phyloP scores from a whole-genome alignment of 139 green algal genomes.

The Closterium sp. region DNA sequence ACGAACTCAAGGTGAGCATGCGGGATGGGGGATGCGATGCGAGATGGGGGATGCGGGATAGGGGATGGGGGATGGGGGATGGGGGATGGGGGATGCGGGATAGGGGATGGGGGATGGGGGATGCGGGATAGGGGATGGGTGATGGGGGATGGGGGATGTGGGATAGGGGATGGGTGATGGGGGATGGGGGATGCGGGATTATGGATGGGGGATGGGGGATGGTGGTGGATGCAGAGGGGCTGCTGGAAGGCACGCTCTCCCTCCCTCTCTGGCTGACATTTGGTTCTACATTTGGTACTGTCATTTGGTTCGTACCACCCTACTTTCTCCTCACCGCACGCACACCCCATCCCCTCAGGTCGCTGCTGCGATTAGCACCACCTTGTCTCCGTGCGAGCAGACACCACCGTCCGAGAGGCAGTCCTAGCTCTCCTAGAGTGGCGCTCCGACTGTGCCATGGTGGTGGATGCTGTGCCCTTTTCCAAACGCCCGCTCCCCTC shows the following conservation, averaged over 20 bases:
- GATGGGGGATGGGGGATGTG: neutral
- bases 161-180: neutral
- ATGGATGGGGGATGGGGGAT: neutral
- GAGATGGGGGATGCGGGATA: neutral
- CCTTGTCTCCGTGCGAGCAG: conserved; percentile 7
- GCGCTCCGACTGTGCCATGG: conserved; percentile 1
- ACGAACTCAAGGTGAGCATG: conserved; percentile 34
- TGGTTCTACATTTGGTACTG: neutral
- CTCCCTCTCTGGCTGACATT: neutral
- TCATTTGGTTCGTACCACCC: neutral
- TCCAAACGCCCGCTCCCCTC: neutral
- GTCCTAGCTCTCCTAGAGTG: conserved; percentile 21
- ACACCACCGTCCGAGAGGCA: conserved; percentile 24
- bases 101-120: neutral
- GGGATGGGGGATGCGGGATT: neutral
- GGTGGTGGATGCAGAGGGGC: conserved; percentile 33
- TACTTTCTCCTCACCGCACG: neutral
- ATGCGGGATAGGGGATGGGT: too few relatives aligned
- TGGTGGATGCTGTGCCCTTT: conserved; percentile 26
- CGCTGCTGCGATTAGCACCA: conserved; percentile 9
- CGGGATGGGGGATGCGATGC: neutral
- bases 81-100: neutral
- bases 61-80: conserved; percentile 20
- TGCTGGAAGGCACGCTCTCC: conserved; percentile 48
- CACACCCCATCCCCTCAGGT: conserved; percentile 1